A percentile compares a stretch with the other conserved stretches of the same genome.
These are phyloP conservation scores for Xylaria flabelliformis DNA, from an alignment of 495 filamentous ascomycete species.

Conservation along the genomic window DNA sequence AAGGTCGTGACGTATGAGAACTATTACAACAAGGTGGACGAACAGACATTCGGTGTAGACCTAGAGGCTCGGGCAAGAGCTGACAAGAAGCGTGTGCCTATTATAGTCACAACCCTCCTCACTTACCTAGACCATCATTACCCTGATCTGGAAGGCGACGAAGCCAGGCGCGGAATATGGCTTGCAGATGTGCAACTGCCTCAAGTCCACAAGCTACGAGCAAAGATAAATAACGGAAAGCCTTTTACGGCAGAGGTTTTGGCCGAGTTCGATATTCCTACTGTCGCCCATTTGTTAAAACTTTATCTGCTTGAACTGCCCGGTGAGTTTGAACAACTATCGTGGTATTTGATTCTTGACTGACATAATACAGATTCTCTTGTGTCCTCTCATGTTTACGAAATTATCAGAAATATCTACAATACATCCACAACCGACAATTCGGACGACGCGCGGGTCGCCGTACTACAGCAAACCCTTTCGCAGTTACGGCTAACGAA, in stretches of 20 bases:
- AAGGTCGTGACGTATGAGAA: slow-evolving; percentile 96
- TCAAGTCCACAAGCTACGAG: slow-evolving; percentile 84
- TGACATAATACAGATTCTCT: slow-evolving; percentile 73
- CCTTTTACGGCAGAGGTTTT: slow-evolving; percentile 76
- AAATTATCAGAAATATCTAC: slow-evolving; percentile 98
- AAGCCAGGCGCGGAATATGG: slow-evolving; percentile 92
- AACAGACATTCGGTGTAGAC: slow-evolving; percentile 97
- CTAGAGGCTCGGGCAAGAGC: slow-evolving; percentile 91
- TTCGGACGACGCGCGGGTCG: slow-evolving; percentile 73
- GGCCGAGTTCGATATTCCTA: slow-evolving; percentile 86
- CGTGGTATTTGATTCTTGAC: slow-evolving; percentile 20
- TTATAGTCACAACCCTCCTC: slow-evolving; percentile 89
- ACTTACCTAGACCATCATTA: slow-evolving; percentile 96
- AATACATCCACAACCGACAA: slow-evolving; percentile 77
- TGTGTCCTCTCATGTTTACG: slow-evolving; percentile 97
- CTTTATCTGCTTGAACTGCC: slow-evolving; percentile 95
- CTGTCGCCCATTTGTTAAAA: slow-evolving; percentile 92
- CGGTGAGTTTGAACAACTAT: slow-evolving; percentile 59
- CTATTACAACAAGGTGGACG: slow-evolving; percentile 97
- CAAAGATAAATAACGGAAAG: slow-evolving; percentile 87
- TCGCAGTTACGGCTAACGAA: slow-evolving; percentile 95
- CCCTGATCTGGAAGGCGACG: slow-evolving; percentile 96
- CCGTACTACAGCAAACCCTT: slow-evolving; percentile 93
- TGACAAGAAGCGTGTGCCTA: slow-evolving; percentile 92
- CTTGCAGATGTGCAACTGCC: slow-evolving; percentile 86